These are phyloP conservation scores for Gracilaria vermiculophylla DNA, from an alignment of 23 red algal species.

Conservation along the genomic window DNA sequence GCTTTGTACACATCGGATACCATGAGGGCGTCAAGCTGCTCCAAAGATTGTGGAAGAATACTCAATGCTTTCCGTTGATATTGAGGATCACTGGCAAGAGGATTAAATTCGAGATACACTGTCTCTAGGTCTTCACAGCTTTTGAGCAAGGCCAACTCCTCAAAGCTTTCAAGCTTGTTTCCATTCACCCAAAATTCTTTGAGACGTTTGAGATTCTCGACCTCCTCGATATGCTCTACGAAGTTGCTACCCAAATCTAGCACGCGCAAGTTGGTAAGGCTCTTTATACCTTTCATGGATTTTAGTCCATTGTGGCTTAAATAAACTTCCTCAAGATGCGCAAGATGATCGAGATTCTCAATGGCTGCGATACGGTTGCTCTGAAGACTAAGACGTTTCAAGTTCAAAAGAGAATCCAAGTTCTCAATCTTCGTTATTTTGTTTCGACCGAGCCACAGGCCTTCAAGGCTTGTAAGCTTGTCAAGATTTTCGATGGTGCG, in stretches of 20 bases:
- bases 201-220: constrained; percentile 64
- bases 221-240: constrained; percentile 67
- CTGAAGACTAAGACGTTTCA: constrained; percentile 78
- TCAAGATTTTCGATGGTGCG: constrained; percentile 78
- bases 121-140: constrained; percentile 50
- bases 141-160: constrained; percentile 35
- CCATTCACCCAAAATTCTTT: constrained; percentile 96
- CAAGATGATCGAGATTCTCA: constrained; percentile 18
- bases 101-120: constrained; percentile 96
- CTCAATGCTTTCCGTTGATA: constrained; percentile 68
- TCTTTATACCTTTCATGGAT: constrained; percentile 66
- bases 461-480: constrained; percentile 14
- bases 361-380: constrained; percentile 77
- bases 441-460: constrained; percentile 97
- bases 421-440: constrained; percentile 80
- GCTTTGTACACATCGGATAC: constrained; percentile 48
- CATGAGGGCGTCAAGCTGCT: constrained; percentile 88
- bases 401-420: constrained; percentile 46
- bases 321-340: constrained; percentile 81
- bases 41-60: constrained; percentile 69
- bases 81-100: constrained; percentile 47
- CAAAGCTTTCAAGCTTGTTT: constrained; percentile 68
- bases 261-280: constrained; percentile 67
- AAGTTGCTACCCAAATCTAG: constrained; percentile 87
- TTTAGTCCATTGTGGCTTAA: constrained; percentile 87